phyloP scores from a whole-genome alignment of 2,329 filamentous ascomycete genomes.

The Fusarium anguioides region DNA sequence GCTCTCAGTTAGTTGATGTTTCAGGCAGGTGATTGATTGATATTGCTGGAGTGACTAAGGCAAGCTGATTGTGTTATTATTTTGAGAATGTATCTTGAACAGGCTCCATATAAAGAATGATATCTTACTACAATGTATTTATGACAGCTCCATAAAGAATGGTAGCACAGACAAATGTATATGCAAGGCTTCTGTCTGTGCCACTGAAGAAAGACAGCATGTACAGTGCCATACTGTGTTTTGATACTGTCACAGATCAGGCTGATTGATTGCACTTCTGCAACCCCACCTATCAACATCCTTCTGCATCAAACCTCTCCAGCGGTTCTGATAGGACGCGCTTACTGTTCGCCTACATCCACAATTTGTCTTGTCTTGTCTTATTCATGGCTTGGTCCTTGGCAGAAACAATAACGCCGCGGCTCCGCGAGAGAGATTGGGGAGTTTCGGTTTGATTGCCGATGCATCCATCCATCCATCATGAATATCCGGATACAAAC shows the following conservation, averaged over 20 bases:
- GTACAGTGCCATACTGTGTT: neutral
- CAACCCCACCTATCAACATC: slow-evolving; percentile 32
- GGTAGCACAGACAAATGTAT: slow-evolving; percentile 16
- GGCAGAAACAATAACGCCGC: slow-evolving; percentile 27
- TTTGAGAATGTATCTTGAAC: neutral
- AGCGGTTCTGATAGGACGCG: slow-evolving; percentile 24
- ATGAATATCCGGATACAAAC: slow-evolving; percentile 7
- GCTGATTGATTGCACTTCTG: slow-evolving; percentile 11
- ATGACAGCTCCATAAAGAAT: slow-evolving; percentile 20
- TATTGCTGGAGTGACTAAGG: slow-evolving; percentile 8
- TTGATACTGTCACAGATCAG: slow-evolving; percentile 16
- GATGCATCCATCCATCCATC: slow-evolving; percentile 30
- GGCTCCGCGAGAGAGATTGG: slow-evolving; percentile 12
- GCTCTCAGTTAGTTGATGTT: slow-evolving; percentile 1
- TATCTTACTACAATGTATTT: slow-evolving; percentile 2
- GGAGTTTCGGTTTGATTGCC: slow-evolving; percentile 31
- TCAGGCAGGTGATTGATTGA: too few relatives aligned
- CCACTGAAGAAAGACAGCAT: slow-evolving; percentile 1
- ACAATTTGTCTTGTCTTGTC: slow-evolving; percentile 16
- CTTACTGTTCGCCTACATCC: slow-evolving; percentile 21
- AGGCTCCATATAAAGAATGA: neutral
- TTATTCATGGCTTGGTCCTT: slow-evolving; percentile 9
- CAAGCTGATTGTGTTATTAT: slow-evolving; percentile 8
- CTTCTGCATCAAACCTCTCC: slow-evolving; percentile 17
- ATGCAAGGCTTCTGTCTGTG: slow-evolving; percentile 31